Base-by-base conservation (phyloP, 169 alveolate species). In the Toxoplasma gondii region DNA sequence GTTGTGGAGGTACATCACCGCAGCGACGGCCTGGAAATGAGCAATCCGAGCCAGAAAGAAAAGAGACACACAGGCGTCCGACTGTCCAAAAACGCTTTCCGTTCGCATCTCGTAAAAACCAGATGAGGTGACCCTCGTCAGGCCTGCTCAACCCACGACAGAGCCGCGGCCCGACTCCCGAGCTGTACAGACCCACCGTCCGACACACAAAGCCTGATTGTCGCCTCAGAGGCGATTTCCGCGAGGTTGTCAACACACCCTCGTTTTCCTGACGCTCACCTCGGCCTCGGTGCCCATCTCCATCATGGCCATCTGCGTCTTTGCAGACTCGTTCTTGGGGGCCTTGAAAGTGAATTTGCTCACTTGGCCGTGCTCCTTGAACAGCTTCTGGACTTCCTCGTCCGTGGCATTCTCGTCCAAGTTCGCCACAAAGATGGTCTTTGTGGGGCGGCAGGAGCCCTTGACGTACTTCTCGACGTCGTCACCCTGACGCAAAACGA, bases 401-500 rank as follows among this genome's bases (percentile, higher is more conserved):
- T 96, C 96, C 22, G 94, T 88, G 1, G 96, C 96, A 31, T 74
- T 95, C 49, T 94, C 97, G 49, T 93, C 91, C 16, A 96, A 87
- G 86, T 95, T 95, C n/a, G 97, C 96, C 88, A 96, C 94, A 70
- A 96, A 96, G 34, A 95, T 58, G 36, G 97, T 95, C 81, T 93
- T 91, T 12, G 97, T 96, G 27, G 97, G 97, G 36, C 67, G 94
- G 92, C 97, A 96, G 17, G 97, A 97, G 7, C 96, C 96, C 84
- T 94, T 96, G 41, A 94, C 94, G 91, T 95, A 96, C 86, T 95
- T 96, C 83, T 81, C 95, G 44, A 95, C 95, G 74, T 96, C 97
- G 39, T 96, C 84, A 0, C 83, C 58, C 97, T 96, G 94, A 64
- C 45, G 24, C 16, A 58, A 29, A 16, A 58, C 82, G 19, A 53